These are phyloP conservation scores for Pezicula radicicola DNA, from an alignment of 2,329 filamentous ascomycete genomes.

Conservation along the genomic window DNA sequence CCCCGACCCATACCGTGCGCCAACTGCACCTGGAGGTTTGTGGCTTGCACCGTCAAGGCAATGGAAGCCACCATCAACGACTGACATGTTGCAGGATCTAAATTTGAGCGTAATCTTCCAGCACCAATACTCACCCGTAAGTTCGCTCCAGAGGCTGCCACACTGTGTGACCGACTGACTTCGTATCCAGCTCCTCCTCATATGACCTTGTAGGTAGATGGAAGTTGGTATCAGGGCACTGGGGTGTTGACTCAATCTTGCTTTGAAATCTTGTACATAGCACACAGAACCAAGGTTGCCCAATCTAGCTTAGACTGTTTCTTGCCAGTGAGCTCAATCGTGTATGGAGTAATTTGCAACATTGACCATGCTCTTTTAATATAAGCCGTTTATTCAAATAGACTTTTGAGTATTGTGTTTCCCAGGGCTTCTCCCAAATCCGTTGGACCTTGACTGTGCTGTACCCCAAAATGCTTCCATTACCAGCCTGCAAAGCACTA, in stretches of 20 bases:
- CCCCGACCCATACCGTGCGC: constrained; percentile 86
- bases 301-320: no score
- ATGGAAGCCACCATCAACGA: background rate
- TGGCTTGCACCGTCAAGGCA: background rate
- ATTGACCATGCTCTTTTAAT: no score
- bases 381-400: no score
- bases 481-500: no score
- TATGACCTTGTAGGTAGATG: constrained; percentile 9
- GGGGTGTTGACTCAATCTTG: background rate
- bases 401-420: no score
- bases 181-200: constrained; percentile 22
- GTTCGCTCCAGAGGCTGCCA: constrained; percentile 32
- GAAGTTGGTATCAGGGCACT: constrained; percentile 8
- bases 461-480: no score
- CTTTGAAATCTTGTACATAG: constrained; percentile 13
- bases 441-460: no score
- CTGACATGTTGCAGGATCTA: constrained; percentile 63
- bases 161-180: constrained; percentile 5
- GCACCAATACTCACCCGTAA: constrained; percentile 77
- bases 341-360: no score
- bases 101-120: constrained; percentile 92
- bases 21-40: constrained; percentile 89
- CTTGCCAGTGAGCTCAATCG: no score
- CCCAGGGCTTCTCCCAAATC: no score
- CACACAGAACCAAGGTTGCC: background rate